A percentile compares a stretch with the other conserved stretches of the same genome.
These are phyloP conservation scores for Hepatocystis sp. DNA, from an alignment of 169 alveolate species.

Conservation along the genomic window DNA sequence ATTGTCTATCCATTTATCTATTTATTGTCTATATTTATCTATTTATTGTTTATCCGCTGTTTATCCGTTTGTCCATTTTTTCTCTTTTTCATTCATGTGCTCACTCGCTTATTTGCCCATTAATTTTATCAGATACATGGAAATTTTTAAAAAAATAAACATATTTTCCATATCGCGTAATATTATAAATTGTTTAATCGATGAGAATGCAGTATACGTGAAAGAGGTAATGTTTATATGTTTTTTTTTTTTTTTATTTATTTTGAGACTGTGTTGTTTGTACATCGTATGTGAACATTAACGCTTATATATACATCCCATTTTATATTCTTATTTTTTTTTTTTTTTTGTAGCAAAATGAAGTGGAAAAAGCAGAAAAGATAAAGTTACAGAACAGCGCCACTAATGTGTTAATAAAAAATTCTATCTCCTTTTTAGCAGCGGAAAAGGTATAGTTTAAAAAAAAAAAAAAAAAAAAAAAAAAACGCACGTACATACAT, in stretches of 20 bases:
- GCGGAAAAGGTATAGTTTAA: constrained; percentile 25
- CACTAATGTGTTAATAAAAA: constrained; percentile 20
- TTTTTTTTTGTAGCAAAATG: not conserved
- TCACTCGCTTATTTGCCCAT: no score
- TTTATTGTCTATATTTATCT: no score
- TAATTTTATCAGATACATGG: constrained; percentile 14
- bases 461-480: not conserved
- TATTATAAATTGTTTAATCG: constrained; percentile 10
- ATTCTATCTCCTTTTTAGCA: constrained; percentile 17
- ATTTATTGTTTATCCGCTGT: no score
- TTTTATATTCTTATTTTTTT: not conserved
- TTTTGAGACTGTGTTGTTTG: no score
- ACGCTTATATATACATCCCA: no score
- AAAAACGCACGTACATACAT: not conserved
- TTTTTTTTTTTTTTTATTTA: not conserved
- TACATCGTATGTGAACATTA: no score
- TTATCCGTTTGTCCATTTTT: not conserved
- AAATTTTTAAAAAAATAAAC: constrained; percentile 37
- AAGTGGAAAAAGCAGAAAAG: not conserved
- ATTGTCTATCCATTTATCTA: no score
- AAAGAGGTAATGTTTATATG: constrained; percentile 20
- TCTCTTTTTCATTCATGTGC: not conserved
- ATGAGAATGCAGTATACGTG: not conserved
- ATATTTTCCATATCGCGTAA: constrained; percentile 7
- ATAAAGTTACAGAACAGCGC: constrained; percentile 9